Evolutionary conservation across 179 eudicot species (phyloP).

Genomic region (Beta macrorhiza): DNA sequence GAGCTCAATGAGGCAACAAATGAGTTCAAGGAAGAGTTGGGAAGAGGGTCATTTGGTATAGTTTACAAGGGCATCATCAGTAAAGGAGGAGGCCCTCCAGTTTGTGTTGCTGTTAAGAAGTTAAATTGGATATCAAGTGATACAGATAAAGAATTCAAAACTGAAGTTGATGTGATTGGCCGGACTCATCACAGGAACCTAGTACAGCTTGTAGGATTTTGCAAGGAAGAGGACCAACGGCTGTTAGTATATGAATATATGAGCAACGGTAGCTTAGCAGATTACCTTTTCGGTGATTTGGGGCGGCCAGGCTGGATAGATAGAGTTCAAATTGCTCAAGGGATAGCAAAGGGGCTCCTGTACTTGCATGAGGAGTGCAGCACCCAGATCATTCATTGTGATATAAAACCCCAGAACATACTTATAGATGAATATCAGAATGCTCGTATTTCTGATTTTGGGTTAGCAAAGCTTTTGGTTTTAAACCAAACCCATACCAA

Average conservation of each 20-base stretch:
- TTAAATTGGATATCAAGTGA: constrained; percentile 25
- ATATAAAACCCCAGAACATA: constrained; percentile 53
- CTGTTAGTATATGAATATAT: constrained; percentile 45
- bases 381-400: constrained; percentile 50
- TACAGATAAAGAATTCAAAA: constrained; percentile 30
- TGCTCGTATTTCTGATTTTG: constrained; percentile 44
- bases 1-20: constrained; percentile 33
- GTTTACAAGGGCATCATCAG: constrained; percentile 32
- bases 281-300: constrained; percentile 30
- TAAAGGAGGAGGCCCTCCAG: background rate
- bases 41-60: constrained; percentile 35
- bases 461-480: constrained; percentile 43
- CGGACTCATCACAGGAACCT: constrained; percentile 50
- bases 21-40: constrained; percentile 31
- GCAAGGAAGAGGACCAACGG: constrained; percentile 39
- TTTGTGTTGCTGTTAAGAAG: constrained; percentile 28
- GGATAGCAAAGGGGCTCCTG: constrained; percentile 38
- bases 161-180: constrained; percentile 45
- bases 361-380: constrained; percentile 53
- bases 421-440: constrained; percentile 34
- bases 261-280: constrained; percentile 39
- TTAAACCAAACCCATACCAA: constrained; percentile 36
- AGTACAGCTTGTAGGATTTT: constrained; percentile 40
- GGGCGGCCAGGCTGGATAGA: constrained; percentile 33
- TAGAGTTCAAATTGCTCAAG: constrained; percentile 29